A percentile compares a stretch with the other conserved stretches of the same genome.
phyloP scores from a whole-genome alignment of 371 early-diverging fungal species.

The Rozella allomycis region DNA sequence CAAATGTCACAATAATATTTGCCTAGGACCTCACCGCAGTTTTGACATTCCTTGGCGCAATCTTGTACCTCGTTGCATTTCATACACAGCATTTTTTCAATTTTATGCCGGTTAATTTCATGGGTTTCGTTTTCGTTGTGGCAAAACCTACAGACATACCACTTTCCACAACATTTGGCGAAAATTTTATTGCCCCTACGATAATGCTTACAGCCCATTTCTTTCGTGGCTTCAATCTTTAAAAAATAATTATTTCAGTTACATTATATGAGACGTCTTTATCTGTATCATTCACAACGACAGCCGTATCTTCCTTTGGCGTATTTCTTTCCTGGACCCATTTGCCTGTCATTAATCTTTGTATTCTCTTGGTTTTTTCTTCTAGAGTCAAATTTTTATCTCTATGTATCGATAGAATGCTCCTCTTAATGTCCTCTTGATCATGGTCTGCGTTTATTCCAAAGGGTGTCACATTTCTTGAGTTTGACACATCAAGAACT shows the following conservation, averaged over 20 bases:
- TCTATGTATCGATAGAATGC: neutral
- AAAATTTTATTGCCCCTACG: conserved; percentile 59
- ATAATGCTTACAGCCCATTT: conserved; percentile 81
- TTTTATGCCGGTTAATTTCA: conserved; percentile 41
- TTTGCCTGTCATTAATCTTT: neutral
- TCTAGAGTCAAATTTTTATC: neutral
- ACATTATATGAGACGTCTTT: too few relatives aligned
- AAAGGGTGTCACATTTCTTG: too few relatives aligned
- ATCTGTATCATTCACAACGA: too few relatives aligned
- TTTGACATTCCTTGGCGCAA: conserved; percentile 44
- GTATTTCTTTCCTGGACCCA: neutral
- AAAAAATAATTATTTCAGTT: neutral
- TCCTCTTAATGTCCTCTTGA: too few relatives aligned
- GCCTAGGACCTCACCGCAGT: conserved; percentile 40
- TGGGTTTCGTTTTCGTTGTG: conserved; percentile 79
- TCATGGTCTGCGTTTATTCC: too few relatives aligned
- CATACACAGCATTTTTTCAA: conserved; percentile 80
- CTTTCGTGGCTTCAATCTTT: neutral
- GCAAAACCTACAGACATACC: conserved; percentile 83
- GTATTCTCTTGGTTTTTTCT: neutral
- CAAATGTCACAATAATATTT: conserved; percentile 78
- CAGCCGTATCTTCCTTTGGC: too few relatives aligned
- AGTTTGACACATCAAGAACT: too few relatives aligned
- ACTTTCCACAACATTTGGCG: conserved; percentile 73
- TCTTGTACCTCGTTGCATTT: conserved; percentile 58